Percentiles rank a stretch among this genome's conserved stretches.
Evolutionary conservation across 202 grass and related monocot genomes (phyloP).

Genomic region (Zoysia matrella): DNA sequence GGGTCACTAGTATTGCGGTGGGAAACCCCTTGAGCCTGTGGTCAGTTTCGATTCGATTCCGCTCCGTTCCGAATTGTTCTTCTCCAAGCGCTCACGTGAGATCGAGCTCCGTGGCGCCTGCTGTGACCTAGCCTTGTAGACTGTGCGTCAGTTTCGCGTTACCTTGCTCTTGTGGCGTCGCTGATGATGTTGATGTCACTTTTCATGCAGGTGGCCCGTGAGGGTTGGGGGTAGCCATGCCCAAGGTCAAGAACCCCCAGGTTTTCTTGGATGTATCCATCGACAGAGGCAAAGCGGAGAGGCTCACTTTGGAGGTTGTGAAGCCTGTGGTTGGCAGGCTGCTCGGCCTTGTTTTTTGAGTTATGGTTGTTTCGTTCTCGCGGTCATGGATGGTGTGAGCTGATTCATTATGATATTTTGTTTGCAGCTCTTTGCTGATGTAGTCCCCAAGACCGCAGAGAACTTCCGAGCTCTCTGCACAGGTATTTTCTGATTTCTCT

Average conservation of each 20-base stretch:
- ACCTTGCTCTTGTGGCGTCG: background rate
- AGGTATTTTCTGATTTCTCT: constrained; percentile 48
- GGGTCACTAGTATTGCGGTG: background rate
- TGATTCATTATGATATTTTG: constrained; percentile 26
- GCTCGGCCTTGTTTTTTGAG: background rate
- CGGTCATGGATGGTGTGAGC: background rate
- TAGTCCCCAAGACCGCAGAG: constrained; percentile 66
- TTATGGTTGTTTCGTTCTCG: background rate
- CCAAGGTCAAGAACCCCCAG: constrained; percentile 56
- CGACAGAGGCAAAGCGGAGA: constrained; percentile 28
- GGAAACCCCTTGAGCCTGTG: background rate
- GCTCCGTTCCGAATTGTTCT: background rate
- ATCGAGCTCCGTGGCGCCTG: background rate
- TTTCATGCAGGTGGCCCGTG: constrained; percentile 20
- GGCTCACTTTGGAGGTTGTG: constrained; percentile 66
- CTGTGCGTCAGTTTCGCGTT: background rate
- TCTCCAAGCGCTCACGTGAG: background rate
- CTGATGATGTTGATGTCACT: constrained; percentile 17
- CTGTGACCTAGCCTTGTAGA: constrained; percentile 7
- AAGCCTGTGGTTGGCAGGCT: background rate
- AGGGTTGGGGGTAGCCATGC: constrained; percentile 43
- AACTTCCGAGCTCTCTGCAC: constrained; percentile 86
- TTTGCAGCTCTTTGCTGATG: constrained; percentile 68
- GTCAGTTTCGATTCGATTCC: background rate
- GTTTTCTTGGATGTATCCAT: constrained; percentile 79